Percentiles rank a stretch among this genome's conserved stretches.
Evolutionary conservation across 257 asterid species (phyloP).

Genomic region (Osmanthus fragrans): DNA sequence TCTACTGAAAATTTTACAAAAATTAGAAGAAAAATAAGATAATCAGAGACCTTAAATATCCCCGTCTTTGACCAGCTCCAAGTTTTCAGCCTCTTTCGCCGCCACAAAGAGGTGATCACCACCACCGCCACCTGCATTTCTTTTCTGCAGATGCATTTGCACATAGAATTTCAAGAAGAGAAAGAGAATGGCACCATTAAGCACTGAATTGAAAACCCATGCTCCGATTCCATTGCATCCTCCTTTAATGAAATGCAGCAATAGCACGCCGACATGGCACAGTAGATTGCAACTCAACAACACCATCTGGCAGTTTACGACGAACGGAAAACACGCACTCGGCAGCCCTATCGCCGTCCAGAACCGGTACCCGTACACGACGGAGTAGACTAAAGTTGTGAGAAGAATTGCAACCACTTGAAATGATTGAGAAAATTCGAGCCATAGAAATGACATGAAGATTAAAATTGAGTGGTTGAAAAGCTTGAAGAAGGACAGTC

Average conservation of each 20-base stretch:
- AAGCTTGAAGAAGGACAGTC: conserved; percentile 50
- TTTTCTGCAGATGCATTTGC: conserved; percentile 39
- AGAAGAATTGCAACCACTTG: conserved; percentile 70
- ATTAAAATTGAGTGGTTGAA: conserved; percentile 64
- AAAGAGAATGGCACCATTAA: conserved; percentile 65
- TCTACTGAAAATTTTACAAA: neutral
- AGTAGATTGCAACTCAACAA: conserved; percentile 61
- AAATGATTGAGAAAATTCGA: conserved; percentile 86
- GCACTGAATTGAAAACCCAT: conserved; percentile 78
- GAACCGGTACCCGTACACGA: conserved; percentile 84
- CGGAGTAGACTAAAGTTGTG: conserved; percentile 57
- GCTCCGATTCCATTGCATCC: conserved; percentile 93
- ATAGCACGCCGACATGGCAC: conserved; percentile 74
- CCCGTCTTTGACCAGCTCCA: conserved; percentile 33
- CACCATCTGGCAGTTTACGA: conserved; percentile 64
- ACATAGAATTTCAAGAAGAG: conserved; percentile 68
- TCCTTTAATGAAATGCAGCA: conserved; percentile 68
- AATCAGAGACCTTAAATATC: conserved; percentile 30
- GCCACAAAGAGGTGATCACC: conserved; percentile 16
- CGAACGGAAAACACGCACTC: conserved; percentile 71
- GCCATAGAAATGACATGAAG: conserved; percentile 78
- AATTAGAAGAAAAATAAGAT: neutral
- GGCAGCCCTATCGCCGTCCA: conserved; percentile 89
- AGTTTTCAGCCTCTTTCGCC: conserved; percentile 16
- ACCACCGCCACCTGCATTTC: conserved; percentile 7